Percentiles rank a stretch among this genome's conserved stretches.
Conservation (phyloP, 2,329 filamentous ascomycete species). For the Boeremia exigua region DNA sequence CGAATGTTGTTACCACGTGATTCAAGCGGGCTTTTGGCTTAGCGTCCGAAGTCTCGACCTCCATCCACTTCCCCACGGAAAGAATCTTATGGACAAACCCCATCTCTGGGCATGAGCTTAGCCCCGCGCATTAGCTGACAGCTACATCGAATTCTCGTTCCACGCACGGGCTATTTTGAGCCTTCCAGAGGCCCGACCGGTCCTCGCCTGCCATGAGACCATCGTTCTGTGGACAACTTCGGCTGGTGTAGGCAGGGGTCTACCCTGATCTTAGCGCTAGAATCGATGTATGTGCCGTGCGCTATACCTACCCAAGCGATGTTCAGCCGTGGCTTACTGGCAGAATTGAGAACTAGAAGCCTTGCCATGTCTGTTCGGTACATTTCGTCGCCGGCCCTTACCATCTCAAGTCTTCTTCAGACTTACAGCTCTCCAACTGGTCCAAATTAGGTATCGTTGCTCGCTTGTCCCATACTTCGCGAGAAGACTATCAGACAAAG, state of each 20-base stretch:
- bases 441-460: not conserved
- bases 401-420: not conserved
- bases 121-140: slow-evolving; percentile 3
- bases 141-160: not conserved
- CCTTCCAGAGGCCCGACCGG: slow-evolving; percentile 11
- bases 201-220: slow-evolving; percentile 11
- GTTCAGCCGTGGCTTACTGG: slow-evolving; percentile 2
- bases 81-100: not conserved
- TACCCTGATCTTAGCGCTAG: not conserved
- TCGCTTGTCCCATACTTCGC: slow-evolving; percentile 1
- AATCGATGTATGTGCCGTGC: not conserved
- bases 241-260: not conserved
- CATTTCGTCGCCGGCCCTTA: not conserved
- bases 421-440: not conserved
- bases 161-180: slow-evolving; percentile 1
- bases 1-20: slow-evolving; percentile 1
- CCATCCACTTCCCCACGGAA: not conserved
- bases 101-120: not conserved
- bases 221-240: not conserved
- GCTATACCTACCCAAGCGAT: not conserved
- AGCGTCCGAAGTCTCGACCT: slow-evolving; percentile 6
- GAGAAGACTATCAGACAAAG: not conserved
- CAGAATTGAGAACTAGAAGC: not conserved
- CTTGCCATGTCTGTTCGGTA: not conserved
- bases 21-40: not conserved